Evolutionary conservation across 352 stramenopile species (phyloP), one percentile per base, ranked within the genome.

Genomic region (Proteromonas lacertae): DNA sequence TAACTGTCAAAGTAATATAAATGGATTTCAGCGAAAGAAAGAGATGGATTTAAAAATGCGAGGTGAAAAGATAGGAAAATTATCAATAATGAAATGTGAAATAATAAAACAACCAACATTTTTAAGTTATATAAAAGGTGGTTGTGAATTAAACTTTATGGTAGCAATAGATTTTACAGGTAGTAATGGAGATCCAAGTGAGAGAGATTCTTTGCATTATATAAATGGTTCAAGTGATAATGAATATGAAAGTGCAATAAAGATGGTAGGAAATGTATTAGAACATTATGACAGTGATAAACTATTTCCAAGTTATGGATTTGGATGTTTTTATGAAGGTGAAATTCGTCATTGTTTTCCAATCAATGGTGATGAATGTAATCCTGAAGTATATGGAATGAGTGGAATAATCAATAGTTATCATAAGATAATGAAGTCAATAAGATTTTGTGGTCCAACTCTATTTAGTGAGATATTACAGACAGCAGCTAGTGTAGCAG

Each of bases 81-180:
- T 21, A 10, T 2, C 9, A 1, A 40, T 32, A 16, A 23, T 9
- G 22, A 31, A 16, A 3, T n/a, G n/a, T n/a, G n/a, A n/a, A n/a
- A n/a, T n/a, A n/a, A n/a, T n/a, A n/a, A n/a, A n/a, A n/a, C n/a
- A n/a, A n/a, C n/a, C n/a, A n/a, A n/a, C n/a, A n/a, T n/a, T n/a
- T n/a, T n/a, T n/a, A n/a, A n/a, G n/a, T n/a, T 40, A 19, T 23
- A 32, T 55, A 16, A 16, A 25, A 21, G 46, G 46, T 32, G 75
- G 76, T 17, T 55, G 78, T 40, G 69, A 91, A 53, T 69, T 91
- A 42, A 55, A 50, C 40, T 48, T 75, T 14, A 56, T 59, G 20
- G 56, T 74, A 12, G 65, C 60, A 2, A 66, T 78, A 43, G 65
- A 78, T 41, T 73, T 69, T 41, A 75, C 65, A 13, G 58, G 48